Evolutionary conservation across 495 filamentous ascomycete species (phyloP).

Genomic region (Hypoxylon subgilvum): DNA sequence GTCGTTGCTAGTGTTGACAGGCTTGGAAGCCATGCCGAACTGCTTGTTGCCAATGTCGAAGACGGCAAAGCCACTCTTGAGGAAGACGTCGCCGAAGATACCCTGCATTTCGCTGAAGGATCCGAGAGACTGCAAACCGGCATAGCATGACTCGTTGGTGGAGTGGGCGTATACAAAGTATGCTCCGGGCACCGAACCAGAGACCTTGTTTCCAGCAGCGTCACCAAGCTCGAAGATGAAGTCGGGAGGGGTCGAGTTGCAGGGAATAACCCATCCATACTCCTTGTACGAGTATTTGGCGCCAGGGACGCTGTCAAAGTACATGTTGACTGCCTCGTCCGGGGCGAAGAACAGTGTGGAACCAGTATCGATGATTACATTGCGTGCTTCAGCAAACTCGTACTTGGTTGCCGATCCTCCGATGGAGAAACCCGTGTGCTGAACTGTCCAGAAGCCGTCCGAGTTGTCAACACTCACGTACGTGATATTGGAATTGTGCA

Average conservation of each 20-base stretch:
- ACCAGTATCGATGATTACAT: slow-evolving; percentile 76
- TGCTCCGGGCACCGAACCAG: slow-evolving; percentile 70
- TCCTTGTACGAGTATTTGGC: slow-evolving; percentile 60
- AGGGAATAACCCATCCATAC: slow-evolving; percentile 69
- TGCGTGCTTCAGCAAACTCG: slow-evolving; percentile 46
- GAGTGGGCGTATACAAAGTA: slow-evolving; percentile 68
- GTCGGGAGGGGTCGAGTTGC: slow-evolving; percentile 63
- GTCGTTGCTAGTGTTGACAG: slow-evolving; percentile 32
- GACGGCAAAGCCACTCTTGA: slow-evolving; percentile 76
- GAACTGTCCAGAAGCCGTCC: slow-evolving; percentile 66
- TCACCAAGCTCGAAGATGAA: slow-evolving; percentile 59
- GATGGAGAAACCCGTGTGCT: slow-evolving; percentile 63
- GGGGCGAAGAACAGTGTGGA: slow-evolving; percentile 73
- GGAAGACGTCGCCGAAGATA: slow-evolving; percentile 74
- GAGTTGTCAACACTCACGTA: slow-evolving; percentile 68
- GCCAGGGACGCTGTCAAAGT: slow-evolving; percentile 69
- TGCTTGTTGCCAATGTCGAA: slow-evolving; percentile 72
- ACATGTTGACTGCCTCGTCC: slow-evolving; percentile 62
- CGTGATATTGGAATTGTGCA: slow-evolving; percentile 56
- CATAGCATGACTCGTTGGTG: slow-evolving; percentile 65
- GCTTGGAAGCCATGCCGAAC: slow-evolving; percentile 69
- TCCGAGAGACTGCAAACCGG: slow-evolving; percentile 66
- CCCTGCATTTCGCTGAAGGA: slow-evolving; percentile 57
- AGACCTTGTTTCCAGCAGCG: slow-evolving; percentile 60
- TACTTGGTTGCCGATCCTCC: slow-evolving; percentile 55